A percentile compares a stretch with the other conserved stretches of the same genome.
Conservation (phyloP, 495 filamentous ascomycete genomes). For the Arthonia radiata region DNA sequence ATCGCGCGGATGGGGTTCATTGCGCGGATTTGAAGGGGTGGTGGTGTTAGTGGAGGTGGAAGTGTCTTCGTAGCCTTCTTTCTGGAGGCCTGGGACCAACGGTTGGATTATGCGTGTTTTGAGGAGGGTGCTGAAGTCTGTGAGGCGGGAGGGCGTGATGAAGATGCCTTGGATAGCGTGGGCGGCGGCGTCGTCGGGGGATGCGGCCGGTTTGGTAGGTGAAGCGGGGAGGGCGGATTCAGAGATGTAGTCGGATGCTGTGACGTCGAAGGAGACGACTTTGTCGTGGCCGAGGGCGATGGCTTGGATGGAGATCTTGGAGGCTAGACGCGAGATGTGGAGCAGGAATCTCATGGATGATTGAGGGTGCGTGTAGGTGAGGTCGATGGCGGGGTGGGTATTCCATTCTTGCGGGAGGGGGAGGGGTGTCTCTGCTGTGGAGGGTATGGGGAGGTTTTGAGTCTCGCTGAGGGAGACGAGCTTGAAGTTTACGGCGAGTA, state of each 20-base stretch:
- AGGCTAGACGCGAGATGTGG: slow-evolving; percentile 57
- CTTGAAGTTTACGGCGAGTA: slow-evolving; percentile 58
- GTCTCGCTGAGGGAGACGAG: slow-evolving; percentile 67
- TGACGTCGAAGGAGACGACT: slow-evolving; percentile 51
- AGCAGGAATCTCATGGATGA: slow-evolving; percentile 68
- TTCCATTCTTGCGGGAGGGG: slow-evolving; percentile 67
- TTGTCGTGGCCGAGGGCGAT: slow-evolving; percentile 58
- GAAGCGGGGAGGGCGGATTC: slow-evolving; percentile 29
- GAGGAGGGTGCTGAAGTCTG: slow-evolving; percentile 39
- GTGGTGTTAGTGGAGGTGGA: slow-evolving; percentile 2
- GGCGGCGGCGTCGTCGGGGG: slow-evolving; percentile 14
- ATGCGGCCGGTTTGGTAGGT: slow-evolving; percentile 6
- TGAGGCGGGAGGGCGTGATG: slow-evolving; percentile 40
- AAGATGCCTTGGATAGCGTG: slow-evolving; percentile 37
- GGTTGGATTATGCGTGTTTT: slow-evolving; percentile 61
- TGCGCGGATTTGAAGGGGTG: slow-evolving; percentile 12
- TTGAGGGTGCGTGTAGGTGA: slow-evolving; percentile 68
- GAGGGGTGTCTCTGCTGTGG: slow-evolving; percentile 17
- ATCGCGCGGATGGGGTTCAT: slow-evolving; percentile 4
- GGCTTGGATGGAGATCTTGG: slow-evolving; percentile 60
- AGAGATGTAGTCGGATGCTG: slow-evolving; percentile 52
- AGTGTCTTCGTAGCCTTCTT: slow-evolving; percentile 46
- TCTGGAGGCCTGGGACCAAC: slow-evolving; percentile 45
- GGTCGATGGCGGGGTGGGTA: slow-evolving; percentile 28
- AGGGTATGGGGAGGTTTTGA: slow-evolving; percentile 15